Conservation (phyloP, 2,329 filamentous ascomycete genomes). For the Talaromyces sp. region DNA sequence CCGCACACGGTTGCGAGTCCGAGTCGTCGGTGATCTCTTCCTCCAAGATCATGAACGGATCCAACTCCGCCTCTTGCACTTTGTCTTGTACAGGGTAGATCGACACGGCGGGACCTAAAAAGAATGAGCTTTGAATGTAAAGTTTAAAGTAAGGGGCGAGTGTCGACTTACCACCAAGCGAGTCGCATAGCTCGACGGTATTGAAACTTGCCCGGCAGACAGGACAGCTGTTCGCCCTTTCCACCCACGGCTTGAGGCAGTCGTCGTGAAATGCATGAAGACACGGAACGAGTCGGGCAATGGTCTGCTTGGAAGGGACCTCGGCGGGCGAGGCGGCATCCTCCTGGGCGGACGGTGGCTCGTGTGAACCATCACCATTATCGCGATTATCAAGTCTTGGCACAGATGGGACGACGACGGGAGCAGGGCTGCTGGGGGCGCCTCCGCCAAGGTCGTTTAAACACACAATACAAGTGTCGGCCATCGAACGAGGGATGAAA, state of each 20-base stretch:
- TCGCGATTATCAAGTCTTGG: slow-evolving; percentile 37
- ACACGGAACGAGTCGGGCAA: slow-evolving; percentile 67
- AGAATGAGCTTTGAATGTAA: slow-evolving; percentile 9
- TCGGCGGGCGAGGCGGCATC: slow-evolving; percentile 8
- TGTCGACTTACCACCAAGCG: slow-evolving; percentile 61
- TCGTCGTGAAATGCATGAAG: slow-evolving; percentile 89
- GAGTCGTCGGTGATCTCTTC: slow-evolving; percentile 66
- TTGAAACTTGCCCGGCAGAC: slow-evolving; percentile 94
- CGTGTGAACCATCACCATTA: slow-evolving; percentile 23
- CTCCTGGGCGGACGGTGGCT: slow-evolving; percentile 9
- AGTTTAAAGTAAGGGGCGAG: slow-evolving; percentile 1
- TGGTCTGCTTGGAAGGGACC: slow-evolving; percentile 28
- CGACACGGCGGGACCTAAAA: slow-evolving; percentile 50
- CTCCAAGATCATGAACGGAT: slow-evolving; percentile 58
- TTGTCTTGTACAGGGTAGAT: slow-evolving; percentile 52
- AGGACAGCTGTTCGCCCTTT: slow-evolving; percentile 94
- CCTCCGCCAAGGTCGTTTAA: slow-evolving; percentile 62
- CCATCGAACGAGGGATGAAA: slow-evolving; percentile 44
- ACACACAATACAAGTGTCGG: slow-evolving; percentile 67
- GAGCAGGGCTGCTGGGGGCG: slow-evolving; percentile 40
- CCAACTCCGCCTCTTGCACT: slow-evolving; percentile 77
- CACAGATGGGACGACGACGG: slow-evolving; percentile 36
- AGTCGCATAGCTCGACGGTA: slow-evolving; percentile 75
- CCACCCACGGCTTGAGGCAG: slow-evolving; percentile 90
- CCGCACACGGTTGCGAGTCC: slow-evolving; percentile 67